phyloP scores from a whole-genome alignment of 768 basidiomycete genomes.

The Lactarius vividus region DNA sequence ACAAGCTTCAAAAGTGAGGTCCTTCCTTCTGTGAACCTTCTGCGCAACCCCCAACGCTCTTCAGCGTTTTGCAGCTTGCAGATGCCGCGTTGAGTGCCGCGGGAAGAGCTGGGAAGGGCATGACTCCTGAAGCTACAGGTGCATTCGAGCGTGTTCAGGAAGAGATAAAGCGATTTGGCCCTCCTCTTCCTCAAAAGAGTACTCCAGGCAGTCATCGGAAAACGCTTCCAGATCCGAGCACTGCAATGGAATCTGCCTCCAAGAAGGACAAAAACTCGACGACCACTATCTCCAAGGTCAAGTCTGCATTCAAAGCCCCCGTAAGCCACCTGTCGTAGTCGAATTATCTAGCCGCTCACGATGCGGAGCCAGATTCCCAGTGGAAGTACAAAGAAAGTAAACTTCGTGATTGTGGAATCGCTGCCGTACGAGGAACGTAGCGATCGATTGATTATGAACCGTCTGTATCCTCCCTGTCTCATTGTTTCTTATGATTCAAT shows the following conservation, averaged over 20 bases:
- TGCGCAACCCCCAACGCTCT: too few species aligned
- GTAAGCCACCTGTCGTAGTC: neutral
- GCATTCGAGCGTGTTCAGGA: neutral
- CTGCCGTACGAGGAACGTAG: neutral
- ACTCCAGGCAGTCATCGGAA: neutral
- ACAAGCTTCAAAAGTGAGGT: neutral
- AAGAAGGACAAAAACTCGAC: neutral
- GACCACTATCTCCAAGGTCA: neutral
- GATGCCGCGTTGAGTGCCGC: slow-evolving; percentile 4
- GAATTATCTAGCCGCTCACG: neutral
- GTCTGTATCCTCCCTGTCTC: neutral
- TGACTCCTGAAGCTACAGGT: neutral
- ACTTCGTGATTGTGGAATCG: neutral
- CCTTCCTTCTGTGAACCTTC: neutral
- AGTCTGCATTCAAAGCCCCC: neutral
- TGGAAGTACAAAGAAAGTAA: neutral
- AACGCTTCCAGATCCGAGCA: neutral
- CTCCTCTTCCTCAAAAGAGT: neutral
- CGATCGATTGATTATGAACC: neutral
- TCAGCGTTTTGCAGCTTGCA: neutral
- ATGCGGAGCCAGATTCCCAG: neutral
- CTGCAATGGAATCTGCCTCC: neutral
- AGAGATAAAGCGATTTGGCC: neutral
- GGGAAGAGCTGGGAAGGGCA: neutral
- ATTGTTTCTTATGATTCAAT: neutral